Evolutionary conservation across 352 stramenopile genomes (phyloP).

Genomic region (Aphanomyces stellatus): DNA sequence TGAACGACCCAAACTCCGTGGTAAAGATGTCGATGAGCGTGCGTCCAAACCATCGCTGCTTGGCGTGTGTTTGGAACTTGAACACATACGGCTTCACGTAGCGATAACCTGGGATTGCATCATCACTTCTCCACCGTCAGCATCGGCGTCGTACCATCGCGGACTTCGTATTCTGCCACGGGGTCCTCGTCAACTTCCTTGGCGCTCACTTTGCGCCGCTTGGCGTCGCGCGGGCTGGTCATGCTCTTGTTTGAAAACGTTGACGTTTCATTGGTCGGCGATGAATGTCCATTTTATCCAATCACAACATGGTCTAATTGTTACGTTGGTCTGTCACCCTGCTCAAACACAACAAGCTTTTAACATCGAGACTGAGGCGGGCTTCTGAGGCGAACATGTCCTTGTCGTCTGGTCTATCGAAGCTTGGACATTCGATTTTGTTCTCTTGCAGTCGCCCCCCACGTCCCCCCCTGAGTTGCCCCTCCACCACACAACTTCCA

Average conservation of each 20-base stretch:
- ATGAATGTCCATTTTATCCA: slow-evolving; percentile 8
- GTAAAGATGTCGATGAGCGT: slow-evolving; percentile 89
- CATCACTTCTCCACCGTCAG: background rate
- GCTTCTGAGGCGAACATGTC: too few relatives aligned
- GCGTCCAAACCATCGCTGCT: slow-evolving; percentile 90
- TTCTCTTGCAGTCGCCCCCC: too few relatives aligned
- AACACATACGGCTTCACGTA: slow-evolving; percentile 92
- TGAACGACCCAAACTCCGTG: slow-evolving; percentile 75
- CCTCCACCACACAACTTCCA: too few relatives aligned
- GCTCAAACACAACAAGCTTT: too few relatives aligned
- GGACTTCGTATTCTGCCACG: slow-evolving; percentile 8
- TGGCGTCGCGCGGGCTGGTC: background rate
- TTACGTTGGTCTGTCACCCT: too few relatives aligned
- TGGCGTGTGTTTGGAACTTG: slow-evolving; percentile 93
- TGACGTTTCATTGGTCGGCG: too few relatives aligned
- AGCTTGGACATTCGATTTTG: too few relatives aligned
- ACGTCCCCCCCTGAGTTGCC: too few relatives aligned
- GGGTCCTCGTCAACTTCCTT: background rate
- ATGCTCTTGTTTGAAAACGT: background rate
- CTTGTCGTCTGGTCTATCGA: too few relatives aligned
- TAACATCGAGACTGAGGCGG: too few relatives aligned
- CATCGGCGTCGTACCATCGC: background rate
- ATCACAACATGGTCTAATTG: too few relatives aligned
- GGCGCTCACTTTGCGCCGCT: slow-evolving; percentile 6
- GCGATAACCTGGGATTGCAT: slow-evolving; percentile 57